Evolutionary conservation across 305 asterid species (phyloP), one percentile per base, ranked within the genome.

Genomic region (Fraxinus nigra): DNA sequence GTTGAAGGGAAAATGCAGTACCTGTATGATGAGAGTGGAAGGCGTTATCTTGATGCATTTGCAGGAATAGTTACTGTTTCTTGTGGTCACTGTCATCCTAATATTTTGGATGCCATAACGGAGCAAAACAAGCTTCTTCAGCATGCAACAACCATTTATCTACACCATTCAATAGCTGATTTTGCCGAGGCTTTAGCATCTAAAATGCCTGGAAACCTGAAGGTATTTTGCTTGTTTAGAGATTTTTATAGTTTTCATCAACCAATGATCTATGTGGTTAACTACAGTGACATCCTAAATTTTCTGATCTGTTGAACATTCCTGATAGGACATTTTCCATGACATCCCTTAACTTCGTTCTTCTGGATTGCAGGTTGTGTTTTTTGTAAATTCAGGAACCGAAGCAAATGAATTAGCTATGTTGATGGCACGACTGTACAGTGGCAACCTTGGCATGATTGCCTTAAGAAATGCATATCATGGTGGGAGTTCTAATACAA

Each of bases 1-100:
- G 99, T 95, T 70, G 98, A 95, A 86, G 99, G 99, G 85, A 95
- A 95, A 88, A 94, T 95, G 99, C 99, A 95, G 89, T 94, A 95
- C 82, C 81, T 95, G 90, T 95, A 85, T 82, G 99, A 95, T 22
- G 99, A 95, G 82, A 92, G 82, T 32, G 98, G 97, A 37, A 93
- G 86, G 87, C 95, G 99, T n/a, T 95, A 95, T 85, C 98, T 95
- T 37, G 99, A 95, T 89, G 99, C 97, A 37, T 91, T 95, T 88
- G 99, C 98, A 37, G 98, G 99, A 74, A 93, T 95, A 63, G 99
- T 95, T 78, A 95, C 99, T 0, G 99, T 95, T n/a, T 95, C 99
- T 14, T 95, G 99, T 83, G 99, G 99, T 13, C 99, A 95, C 79
- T 95, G 99, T 82, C 99, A 95, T 84, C 99, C 99, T 13, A 90